Percentiles rank a stretch among this genome's conserved stretches.
Evolutionary conservation across 345 rosid species (phyloP).

Genomic region (Arabidopsis suecica): DNA sequence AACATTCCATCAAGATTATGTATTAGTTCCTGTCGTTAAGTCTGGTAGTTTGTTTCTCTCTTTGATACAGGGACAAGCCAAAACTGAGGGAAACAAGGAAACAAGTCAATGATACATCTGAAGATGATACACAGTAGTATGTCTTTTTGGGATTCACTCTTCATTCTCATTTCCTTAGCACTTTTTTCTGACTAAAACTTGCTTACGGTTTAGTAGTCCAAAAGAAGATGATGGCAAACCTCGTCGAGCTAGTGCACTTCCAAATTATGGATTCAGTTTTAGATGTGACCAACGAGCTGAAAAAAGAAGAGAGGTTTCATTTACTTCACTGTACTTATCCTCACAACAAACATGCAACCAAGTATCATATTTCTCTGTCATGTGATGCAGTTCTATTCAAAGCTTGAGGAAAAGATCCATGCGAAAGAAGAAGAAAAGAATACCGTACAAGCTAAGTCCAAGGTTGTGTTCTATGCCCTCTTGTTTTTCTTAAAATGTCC

Average conservation of each 20-base stretch:
- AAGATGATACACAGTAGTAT: conserved; percentile 64
- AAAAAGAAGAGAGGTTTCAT: conserved; percentile 81
- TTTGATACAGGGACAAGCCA: conserved; percentile 56
- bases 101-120: conserved; percentile 52
- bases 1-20: not conserved
- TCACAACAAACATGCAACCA: not conserved
- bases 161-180: conserved; percentile 22
- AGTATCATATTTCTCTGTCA: conserved; percentile 4
- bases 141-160: conserved; percentile 46
- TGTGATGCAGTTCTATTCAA: conserved; percentile 67
- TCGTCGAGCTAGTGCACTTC: conserved; percentile 61
- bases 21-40: not conserved
- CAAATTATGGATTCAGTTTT: conserved; percentile 91
- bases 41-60: not conserved
- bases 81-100: conserved; percentile 55
- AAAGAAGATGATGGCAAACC: conserved; percentile 58
- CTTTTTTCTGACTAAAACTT: conserved; percentile 38
- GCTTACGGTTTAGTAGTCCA: conserved; percentile 49
- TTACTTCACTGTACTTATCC: not conserved
- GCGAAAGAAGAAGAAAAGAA: conserved; percentile 76
- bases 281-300: conserved; percentile 91
- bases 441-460: conserved; percentile 78
- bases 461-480: conserved; percentile 50
- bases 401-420: conserved; percentile 86
- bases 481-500: not conserved